Evolutionary conservation across 78 protist species (phyloP).

Genomic region (Protostelium mycophagum): DNA sequence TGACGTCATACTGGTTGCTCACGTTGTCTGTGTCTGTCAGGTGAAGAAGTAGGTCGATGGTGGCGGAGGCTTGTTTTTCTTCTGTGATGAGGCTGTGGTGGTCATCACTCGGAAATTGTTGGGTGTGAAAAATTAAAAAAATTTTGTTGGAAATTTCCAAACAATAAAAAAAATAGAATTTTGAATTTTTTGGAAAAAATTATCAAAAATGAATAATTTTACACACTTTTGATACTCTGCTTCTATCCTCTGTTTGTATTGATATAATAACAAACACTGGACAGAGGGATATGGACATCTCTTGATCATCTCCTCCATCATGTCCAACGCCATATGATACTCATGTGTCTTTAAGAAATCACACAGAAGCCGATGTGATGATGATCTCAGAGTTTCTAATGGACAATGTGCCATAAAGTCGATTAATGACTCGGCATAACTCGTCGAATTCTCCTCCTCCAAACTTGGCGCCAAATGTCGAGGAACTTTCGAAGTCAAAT

Average conservation of each 20-base stretch:
- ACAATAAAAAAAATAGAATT: too few species aligned
- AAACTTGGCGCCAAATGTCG: neutral
- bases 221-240: neutral
- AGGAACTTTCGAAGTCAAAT: neutral
- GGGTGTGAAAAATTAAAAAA: too few species aligned
- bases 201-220: too few species aligned
- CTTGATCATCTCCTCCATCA: neutral
- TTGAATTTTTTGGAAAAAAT: too few species aligned
- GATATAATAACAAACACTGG: neutral
- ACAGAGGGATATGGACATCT: neutral
- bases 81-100: too few species aligned
- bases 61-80: too few species aligned
- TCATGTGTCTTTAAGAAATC: neutral
- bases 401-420: neutral
- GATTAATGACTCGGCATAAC: neutral
- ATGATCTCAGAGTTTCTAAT: neutral
- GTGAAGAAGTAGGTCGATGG: neutral
- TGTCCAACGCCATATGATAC: neutral
- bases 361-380: neutral
- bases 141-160: too few species aligned
- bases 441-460: neutral
- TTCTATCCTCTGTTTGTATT: neutral
- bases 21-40: neutral
- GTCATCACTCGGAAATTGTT: too few species aligned
- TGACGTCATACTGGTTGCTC: neutral